Conservation (phyloP, 1,139 yeast species). For the Candida frijolesensis region DNA sequence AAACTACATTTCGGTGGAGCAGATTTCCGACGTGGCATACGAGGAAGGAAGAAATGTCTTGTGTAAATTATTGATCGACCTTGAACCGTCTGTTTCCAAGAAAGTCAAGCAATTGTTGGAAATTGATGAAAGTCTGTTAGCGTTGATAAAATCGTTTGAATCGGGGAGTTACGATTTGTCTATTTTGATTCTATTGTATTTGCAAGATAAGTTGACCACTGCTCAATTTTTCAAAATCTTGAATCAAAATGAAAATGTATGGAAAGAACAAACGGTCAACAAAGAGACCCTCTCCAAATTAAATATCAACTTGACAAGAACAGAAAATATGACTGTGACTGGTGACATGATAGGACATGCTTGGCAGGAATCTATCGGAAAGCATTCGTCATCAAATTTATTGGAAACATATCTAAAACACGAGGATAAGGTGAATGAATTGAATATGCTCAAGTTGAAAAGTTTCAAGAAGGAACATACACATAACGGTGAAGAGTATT, state of each 20-base stretch:
- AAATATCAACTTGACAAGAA: constrained; percentile 11
- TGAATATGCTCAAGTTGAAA: constrained; percentile 25
- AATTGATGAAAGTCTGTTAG: constrained; percentile 73
- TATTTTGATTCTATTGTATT: constrained; percentile 55
- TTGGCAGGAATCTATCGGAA: constrained; percentile 40
- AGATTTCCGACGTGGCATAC: constrained; percentile 69
- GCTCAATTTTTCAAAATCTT: constrained; percentile 45
- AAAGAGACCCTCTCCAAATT: constrained; percentile 13
- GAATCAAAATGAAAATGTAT: constrained; percentile 39
- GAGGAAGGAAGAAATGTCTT: constrained; percentile 79
- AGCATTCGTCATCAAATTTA: constrained; percentile 19
- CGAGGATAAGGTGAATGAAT: constrained; percentile 34
- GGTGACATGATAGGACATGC: constrained; percentile 48
- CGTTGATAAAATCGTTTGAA: constrained; percentile 68
- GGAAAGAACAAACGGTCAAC: constrained; percentile 6
- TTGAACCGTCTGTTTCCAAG: constrained; percentile 67
- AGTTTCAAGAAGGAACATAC: constrained; percentile 13
- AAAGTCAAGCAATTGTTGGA: constrained; percentile 67
- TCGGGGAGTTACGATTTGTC: constrained; percentile 68
- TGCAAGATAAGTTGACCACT: constrained; percentile 42
- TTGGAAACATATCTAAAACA: constrained; percentile 36
- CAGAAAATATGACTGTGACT: constrained; percentile 28
- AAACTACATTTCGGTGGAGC: constrained; percentile 56
- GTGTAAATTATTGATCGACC: constrained; percentile 63
- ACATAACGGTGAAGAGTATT: constrained; percentile 20